Conservation (phyloP, 2,329 filamentous ascomycete genomes). For the Xylariaceae sp. region DNA sequence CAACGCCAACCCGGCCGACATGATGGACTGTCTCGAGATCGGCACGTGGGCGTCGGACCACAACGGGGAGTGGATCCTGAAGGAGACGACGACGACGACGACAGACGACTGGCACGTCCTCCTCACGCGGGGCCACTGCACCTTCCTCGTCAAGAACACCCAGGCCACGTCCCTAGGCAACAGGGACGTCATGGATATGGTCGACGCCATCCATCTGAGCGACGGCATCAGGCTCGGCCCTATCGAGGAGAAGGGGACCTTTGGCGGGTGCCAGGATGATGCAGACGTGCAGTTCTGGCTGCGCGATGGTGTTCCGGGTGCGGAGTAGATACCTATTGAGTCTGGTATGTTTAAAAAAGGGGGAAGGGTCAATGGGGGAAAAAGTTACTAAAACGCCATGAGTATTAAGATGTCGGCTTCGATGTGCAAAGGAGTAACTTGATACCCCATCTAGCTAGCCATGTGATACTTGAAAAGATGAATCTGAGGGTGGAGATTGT, state of each 20-base stretch:
- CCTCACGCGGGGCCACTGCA: conserved; percentile 7
- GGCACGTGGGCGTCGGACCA: conserved; percentile 10
- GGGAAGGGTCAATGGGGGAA: neutral
- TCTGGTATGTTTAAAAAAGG: neutral
- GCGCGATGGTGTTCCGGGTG: conserved; percentile 10
- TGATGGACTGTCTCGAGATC: conserved; percentile 15
- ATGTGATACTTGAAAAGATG: too few relatives aligned
- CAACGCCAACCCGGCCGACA: conserved; percentile 5
- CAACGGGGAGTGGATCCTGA: conserved; percentile 14
- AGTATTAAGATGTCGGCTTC: too few relatives aligned
- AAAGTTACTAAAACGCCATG: too few relatives aligned
- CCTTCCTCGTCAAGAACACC: conserved; percentile 12
- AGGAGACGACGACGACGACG: conserved; percentile 3
- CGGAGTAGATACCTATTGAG: too few relatives aligned
- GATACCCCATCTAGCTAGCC: too few relatives aligned
- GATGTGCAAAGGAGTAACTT: too few relatives aligned
- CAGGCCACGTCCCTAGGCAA: conserved; percentile 14
- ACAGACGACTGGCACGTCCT: conserved; percentile 15
- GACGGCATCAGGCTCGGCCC: conserved; percentile 3
- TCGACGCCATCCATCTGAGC: conserved; percentile 9
- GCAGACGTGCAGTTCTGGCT: conserved; percentile 17
- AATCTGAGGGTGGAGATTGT: too few relatives aligned
- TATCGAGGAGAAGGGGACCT: conserved; percentile 12
- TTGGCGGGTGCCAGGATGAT: conserved; percentile 8
- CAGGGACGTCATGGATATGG: conserved; percentile 13